A percentile compares a stretch with the other conserved stretches of the same genome.
Evolutionary conservation across 2,329 filamentous ascomycete species (phyloP).

Genomic region (Penicillium glabrum): DNA sequence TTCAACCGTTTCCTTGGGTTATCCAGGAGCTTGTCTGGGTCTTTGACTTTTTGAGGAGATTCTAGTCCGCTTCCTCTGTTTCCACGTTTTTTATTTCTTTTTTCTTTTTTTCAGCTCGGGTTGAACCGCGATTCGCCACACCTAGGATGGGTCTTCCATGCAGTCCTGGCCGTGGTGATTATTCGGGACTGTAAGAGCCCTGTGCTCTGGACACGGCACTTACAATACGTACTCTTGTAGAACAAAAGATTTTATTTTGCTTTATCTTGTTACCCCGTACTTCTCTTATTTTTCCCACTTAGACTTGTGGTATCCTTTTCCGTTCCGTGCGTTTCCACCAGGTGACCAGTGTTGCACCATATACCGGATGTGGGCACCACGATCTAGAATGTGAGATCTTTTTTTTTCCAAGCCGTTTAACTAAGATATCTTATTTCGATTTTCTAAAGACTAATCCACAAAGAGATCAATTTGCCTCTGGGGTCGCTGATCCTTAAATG

Average conservation of each 20-base stretch:
- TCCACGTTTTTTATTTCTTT: background rate
- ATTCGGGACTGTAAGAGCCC: background rate
- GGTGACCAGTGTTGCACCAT: background rate
- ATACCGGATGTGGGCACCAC: conserved; percentile 7
- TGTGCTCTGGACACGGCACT: conserved; percentile 7
- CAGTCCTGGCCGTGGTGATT: conserved; percentile 10
- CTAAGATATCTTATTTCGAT: conserved; percentile 5
- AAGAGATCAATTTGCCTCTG: conserved; percentile 7
- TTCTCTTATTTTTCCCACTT: background rate
- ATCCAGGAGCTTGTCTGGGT: conserved; percentile 10
- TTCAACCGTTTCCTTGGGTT: background rate
- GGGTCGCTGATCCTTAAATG: conserved; percentile 4
- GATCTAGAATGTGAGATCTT: conserved; percentile 12
- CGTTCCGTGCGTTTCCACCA: background rate
- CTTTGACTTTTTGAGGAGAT: background rate
- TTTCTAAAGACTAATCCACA: conserved; percentile 5
- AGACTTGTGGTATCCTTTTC: background rate
- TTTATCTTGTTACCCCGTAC: background rate
- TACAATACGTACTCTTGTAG: background rate
- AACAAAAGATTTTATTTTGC: background rate
- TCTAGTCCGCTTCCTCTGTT: conserved; percentile 1
- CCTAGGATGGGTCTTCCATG: background rate
- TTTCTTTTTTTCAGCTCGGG: conserved; percentile 12
- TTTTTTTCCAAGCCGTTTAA: background rate
- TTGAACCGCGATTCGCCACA: conserved; percentile 20